Evolutionary conservation across 1,284 basidiomycete genomes (phyloP), one percentile per base, ranked within the genome.

Genomic region (Fistulina hepatica): DNA sequence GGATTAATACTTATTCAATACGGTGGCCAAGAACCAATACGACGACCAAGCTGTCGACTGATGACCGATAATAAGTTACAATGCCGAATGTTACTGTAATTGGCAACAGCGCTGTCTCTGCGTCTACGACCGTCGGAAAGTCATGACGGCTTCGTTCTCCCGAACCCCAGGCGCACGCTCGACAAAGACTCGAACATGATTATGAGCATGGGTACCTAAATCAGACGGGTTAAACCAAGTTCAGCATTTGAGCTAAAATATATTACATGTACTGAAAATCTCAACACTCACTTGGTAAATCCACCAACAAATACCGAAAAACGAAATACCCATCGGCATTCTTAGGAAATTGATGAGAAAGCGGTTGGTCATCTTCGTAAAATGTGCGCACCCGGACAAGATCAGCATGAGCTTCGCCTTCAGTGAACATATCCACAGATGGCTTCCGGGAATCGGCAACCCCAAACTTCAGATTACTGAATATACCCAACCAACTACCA

Each of bases 371-470:
- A 33, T 23, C 22, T n/a, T n/a, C n/a, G n/a, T n/a, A n/a, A n/a
- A n/a, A n/a, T n/a, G n/a, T n/a, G n/a, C n/a, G n/a, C 39, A 36
- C 21, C 20, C 20, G 36, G 44, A 84, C 63, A 30, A 85, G 63
- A 56, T 82, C 76, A 9, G 75, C 83, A 54, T 86, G 83, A 6
- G 81, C 80, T 48, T 86, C 82, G 9, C 83, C 82, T 46, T 84
- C 81, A 13, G 66, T 74, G 55, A 67, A 57, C 48, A 34, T 60
- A 59, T n/a, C 66, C 65, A 22, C 60, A 59, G n/a, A 51, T 40
- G 59, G 27, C n/a, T 30, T 6, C 27, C 27, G 6, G 17, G n/a
- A 6, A 16, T 6, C 6, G 7, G 6, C 7, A 16, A 13, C n/a
- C 27, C 27, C 27, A 13, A 13, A 16, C n/a, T 6, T 16, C n/a